Base-by-base conservation (phyloP, 83 land plant species). In the Picea abies region DNA sequence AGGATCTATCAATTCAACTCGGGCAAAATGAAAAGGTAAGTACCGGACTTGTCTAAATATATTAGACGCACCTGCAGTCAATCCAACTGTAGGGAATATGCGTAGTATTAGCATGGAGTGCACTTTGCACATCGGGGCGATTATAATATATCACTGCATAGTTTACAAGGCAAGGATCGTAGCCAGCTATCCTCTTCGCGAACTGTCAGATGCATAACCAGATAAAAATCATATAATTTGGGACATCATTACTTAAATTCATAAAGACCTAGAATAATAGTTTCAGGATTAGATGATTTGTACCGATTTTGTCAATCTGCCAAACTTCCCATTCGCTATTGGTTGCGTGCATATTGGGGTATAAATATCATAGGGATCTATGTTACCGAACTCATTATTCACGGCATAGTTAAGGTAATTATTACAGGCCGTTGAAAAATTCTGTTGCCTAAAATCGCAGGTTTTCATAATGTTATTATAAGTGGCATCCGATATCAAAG, bases 61-160 rank as follows among this genome's bases (percentile, higher is more conserved):
- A 39, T 39, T 39, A 39, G 44, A 39, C 76, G 49, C 25, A 91
- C 93, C 93, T 90, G 86, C 95, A 93, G 23, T 84, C 79, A 10
- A 82, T 81, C 95, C 95, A 93, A 10, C n/a, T n/a, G n/a, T n/a
- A n/a, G n/a, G n/a, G n/a, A n/a, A n/a, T n/a, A n/a, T n/a, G n/a
- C n/a, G n/a, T 86, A 23, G 77, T 63, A 65, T 91, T 89, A 1
- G 90, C 95, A 86, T n/a, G n/a, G n/a, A n/a, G n/a, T n/a, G n/a
- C n/a, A n/a, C n/a, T n/a, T n/a, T n/a, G n/a, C n/a, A n/a, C 90
- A 93, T 72, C 89, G 62, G 22, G 95, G 44, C 84, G 61, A 64
- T 93, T 93, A 84, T 88, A 87, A 68, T 93, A 93, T 62, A 82
- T 68, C 83, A 79, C 89, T 23, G 91, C 84, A 73, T 93, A 86